Evolutionary conservation across 441 rosid genomes (phyloP).

Genomic region (Daphne laureola): DNA sequence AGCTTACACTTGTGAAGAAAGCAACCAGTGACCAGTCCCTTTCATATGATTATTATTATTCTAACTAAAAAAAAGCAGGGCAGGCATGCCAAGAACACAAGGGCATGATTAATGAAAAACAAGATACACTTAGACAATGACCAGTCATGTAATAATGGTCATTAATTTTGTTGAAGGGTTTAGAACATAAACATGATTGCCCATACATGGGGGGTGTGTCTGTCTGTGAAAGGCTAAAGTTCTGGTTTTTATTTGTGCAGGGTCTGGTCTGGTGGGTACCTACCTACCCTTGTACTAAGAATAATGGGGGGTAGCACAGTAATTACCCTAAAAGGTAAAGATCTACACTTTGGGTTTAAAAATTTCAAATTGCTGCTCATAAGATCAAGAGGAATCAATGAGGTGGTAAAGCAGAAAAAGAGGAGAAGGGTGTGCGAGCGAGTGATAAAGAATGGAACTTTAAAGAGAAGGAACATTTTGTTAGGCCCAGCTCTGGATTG

Average conservation of each 20-base stretch:
- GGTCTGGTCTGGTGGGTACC: too few species aligned
- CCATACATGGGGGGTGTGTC: constrained; percentile 4
- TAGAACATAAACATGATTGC: constrained; percentile 25
- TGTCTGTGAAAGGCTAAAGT: not conserved
- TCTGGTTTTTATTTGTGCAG: constrained; percentile 9
- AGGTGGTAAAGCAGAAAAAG: constrained; percentile 38
- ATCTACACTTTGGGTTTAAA: constrained; percentile 24
- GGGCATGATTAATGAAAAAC: constrained; percentile 3
- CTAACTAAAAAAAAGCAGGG: constrained; percentile 17
- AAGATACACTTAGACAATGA: too few species aligned
- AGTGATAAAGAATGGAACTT: constrained; percentile 33
- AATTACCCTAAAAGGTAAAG: constrained; percentile 39
- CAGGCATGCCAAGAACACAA: constrained; percentile 18
- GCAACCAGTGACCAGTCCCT: constrained; percentile 1
- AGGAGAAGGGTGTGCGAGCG: constrained; percentile 13
- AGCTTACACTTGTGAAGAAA: not conserved
- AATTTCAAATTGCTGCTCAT: constrained; percentile 30
- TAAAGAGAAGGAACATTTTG: constrained; percentile 15
- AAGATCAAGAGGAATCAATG: constrained; percentile 24
- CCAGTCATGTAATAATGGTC: too few species aligned
- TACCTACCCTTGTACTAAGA: constrained; percentile 5
- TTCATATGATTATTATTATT: constrained; percentile 17
- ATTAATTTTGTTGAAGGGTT: not conserved
- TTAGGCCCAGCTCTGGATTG: constrained; percentile 29
- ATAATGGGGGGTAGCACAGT: constrained; percentile 25